These are phyloP conservation scores for Talaromyces islandicus DNA, from an alignment of 2,329 filamentous ascomycete genomes.

Conservation along the genomic window DNA sequence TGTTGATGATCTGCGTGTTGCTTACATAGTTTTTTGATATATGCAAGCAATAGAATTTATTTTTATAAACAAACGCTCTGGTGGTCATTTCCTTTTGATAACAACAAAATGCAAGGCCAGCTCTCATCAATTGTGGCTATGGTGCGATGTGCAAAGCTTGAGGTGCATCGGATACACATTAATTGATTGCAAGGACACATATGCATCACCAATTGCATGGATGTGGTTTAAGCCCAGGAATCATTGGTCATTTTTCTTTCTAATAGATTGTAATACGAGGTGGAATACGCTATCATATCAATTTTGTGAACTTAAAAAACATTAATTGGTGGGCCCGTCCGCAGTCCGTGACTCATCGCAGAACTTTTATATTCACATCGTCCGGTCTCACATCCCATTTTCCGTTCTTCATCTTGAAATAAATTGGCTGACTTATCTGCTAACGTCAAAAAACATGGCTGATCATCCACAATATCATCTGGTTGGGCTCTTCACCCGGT, in stretches of 20 bases:
- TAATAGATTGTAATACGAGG: not conserved
- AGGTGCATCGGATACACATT: no score
- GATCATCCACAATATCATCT: constrained; percentile 17
- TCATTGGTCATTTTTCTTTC: not conserved
- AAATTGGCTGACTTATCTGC: not conserved
- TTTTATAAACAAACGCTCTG: no score
- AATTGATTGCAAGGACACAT: no score
- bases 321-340: not conserved
- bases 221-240: no score
- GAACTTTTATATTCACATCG: not conserved
- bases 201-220: no score
- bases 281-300: not conserved
- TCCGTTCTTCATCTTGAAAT: not conserved
- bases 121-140: no score
- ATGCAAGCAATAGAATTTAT: no score
- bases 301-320: not conserved
- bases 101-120: no score
- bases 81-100: no score
- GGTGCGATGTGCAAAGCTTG: no score
- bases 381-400: no score
- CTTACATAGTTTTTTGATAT: not conserved
- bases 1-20: not conserved
- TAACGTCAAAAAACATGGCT: not conserved
- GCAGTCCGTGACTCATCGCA: not conserved
- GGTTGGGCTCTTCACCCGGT: constrained; percentile 25